Base-by-base conservation (phyloP, 257 asterid genomes). In the Fraxinus pennsylvanica region DNA sequence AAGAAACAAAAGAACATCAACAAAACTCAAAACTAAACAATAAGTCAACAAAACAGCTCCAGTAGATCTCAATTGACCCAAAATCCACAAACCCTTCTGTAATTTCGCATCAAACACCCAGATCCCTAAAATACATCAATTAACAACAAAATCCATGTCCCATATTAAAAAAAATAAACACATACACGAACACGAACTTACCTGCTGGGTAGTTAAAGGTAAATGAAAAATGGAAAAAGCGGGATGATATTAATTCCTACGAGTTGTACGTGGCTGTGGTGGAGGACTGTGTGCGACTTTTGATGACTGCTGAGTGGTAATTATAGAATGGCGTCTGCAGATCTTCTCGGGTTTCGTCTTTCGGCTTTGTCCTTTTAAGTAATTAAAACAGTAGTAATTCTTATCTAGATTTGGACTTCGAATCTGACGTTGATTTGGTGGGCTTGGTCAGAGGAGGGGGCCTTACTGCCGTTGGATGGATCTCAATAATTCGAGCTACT, bases 61-160 rank as follows among this genome's bases (percentile, higher is more conserved):
- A 75, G 74, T 68, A 75, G 85, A 80, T 76, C 74, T 79, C 75
- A 84, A 32, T n/a, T 75, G 10, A 8, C 80, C 79, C 79, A 80
- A 80, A 61, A 45, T 59, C 57, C 30, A 43, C 72, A 80, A 73
- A 78, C 71, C 77, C 79, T 57, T 35, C 81, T 15, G 66, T 19
- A 57, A 17, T 81, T 47, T 38, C 69, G 21, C 8, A 61, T 72
- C 79, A 72, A 75, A 65, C 74, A 72, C 63, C 76, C 80, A 84
- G 84, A 87, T 87, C 88, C 87, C 78, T 25, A 25, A 76, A 63
- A 25, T 15, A 72, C 27, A 17, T 47, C 14, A 72, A n/a, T 10
- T 41, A 21, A 72, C 57, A 22, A 10, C 41, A 72, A 72, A 61
- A 78, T 12, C 74, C 52, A 8, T 30, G 27, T 2, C 52, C 77